Base-by-base conservation (phyloP, 495 filamentous ascomycete species). In the Viridothelium virens region DNA sequence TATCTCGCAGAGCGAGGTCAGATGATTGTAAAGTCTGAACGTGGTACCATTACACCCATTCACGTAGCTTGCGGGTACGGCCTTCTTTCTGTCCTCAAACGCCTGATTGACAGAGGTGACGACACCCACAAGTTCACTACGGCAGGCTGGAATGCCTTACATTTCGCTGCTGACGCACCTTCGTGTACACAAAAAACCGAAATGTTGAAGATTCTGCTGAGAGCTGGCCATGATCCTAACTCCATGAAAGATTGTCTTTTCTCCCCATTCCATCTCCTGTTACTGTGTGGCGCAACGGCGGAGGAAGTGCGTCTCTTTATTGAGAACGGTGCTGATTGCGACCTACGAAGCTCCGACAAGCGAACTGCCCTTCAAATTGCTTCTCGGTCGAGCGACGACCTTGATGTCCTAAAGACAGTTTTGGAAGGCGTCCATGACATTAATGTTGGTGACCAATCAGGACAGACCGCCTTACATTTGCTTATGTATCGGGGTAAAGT, bases 251-350 rank as follows among this genome's bases (percentile, higher is more conserved):
- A 46, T 16, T 7, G 16, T 7, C 9, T 7, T 46, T 46, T 46
- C 7, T 9, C 9, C 41, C 41, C 41, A 16, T 46, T 46, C 41
- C 41, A 63, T 33, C 14, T 38, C 16, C 38, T 39, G 34, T n/a
- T 63, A 34, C 6, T n/a, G 6, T 14, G 34, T 34, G 38, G 38
- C 61, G 5, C 9, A 9, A 46, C 41, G 7, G 41, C 38, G 5
- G 36, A 63, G 7, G n/a, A 34, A 4, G 61, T 39, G 9, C 36
- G 61, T 9, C 33, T 63, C 36, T 63, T 63, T 16, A 63, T 63
- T 38, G 61, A 63, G 36, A 31, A 63, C 9, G 34, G 34, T 4
- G 61, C 61, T n/a, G 61, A 63, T 63, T 46, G 41, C 16, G 41
- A 46, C 16, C 41, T 46, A 9, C 41, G 7, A 7, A 46, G 41